A percentile compares a stretch with the other conserved stretches of the same genome.
Evolutionary conservation across 257 asterid species (phyloP).

Genomic region (Scutellaria barbata): DNA sequence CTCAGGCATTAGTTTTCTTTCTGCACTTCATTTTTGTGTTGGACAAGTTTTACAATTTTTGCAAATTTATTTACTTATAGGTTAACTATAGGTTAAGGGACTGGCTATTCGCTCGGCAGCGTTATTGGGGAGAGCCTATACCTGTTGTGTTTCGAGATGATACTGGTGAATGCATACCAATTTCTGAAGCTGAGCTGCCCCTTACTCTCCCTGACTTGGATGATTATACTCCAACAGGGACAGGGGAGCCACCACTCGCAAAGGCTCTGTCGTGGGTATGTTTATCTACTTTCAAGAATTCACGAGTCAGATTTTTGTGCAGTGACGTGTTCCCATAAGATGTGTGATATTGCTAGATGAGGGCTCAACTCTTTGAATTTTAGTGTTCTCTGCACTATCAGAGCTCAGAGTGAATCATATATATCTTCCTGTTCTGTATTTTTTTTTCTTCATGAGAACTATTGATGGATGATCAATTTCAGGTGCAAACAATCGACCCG

Average conservation of each 20-base stretch:
- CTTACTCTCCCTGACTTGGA: slow-evolving; percentile 93
- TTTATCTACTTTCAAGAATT: slow-evolving; percentile 29
- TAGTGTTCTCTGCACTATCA: slow-evolving; percentile 15
- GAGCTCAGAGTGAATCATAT: not conserved
- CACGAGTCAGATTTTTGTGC: slow-evolving; percentile 12
- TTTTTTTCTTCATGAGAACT: slow-evolving; percentile 19
- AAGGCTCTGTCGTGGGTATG: slow-evolving; percentile 93
- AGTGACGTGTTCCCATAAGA: slow-evolving; percentile 15
- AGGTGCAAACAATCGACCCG: slow-evolving; percentile 78
- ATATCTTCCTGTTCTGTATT: slow-evolving; percentile 9
- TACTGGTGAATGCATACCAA: slow-evolving; percentile 71
- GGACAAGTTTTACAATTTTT: slow-evolving; percentile 13
- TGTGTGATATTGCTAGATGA: slow-evolving; percentile 15
- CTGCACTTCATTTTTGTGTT: slow-evolving; percentile 14
- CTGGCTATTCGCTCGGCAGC: slow-evolving; percentile 98
- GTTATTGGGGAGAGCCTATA: slow-evolving; percentile 99
- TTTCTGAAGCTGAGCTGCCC: slow-evolving; percentile 90
- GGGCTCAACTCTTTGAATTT: slow-evolving; percentile 13
- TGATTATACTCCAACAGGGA: slow-evolving; percentile 95
- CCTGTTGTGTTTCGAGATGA: slow-evolving; percentile 77
- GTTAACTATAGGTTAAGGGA: slow-evolving; percentile 92
- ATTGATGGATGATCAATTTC: slow-evolving; percentile 37
- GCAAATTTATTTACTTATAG: slow-evolving; percentile 48
- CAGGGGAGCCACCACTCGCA: slow-evolving; percentile 96
- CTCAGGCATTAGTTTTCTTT: slow-evolving; percentile 25